A percentile compares a stretch with the other conserved stretches of the same genome.
Conservation (phyloP, 1,139 yeast genomes). For the Nakaseomyces delphensis region DNA sequence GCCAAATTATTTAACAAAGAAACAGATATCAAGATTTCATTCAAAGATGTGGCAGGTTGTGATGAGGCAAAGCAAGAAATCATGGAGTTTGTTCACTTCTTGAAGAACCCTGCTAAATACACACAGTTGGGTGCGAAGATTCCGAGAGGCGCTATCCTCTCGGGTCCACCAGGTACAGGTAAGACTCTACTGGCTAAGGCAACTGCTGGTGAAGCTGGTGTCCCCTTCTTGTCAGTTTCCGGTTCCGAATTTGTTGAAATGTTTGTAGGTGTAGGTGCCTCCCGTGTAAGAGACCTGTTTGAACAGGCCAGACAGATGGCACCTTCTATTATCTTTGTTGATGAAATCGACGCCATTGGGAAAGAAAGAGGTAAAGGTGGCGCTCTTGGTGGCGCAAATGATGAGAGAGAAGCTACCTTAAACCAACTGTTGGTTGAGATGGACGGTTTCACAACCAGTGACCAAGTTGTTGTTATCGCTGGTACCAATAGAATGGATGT, state of each 20-base stretch:
- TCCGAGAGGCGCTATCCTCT: constrained; percentile 74
- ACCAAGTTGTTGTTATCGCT: constrained; percentile 72
- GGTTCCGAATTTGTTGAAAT: constrained; percentile 76
- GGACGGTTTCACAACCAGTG: constrained; percentile 72
- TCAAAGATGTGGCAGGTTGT: constrained; percentile 77
- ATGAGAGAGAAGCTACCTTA: constrained; percentile 72
- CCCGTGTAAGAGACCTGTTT: constrained; percentile 72
- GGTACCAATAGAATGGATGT: constrained; percentile 81
- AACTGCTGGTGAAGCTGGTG: constrained; percentile 81
- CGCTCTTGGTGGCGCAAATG: constrained; percentile 57
- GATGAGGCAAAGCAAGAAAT: constrained; percentile 78
- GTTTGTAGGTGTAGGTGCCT: constrained; percentile 82
- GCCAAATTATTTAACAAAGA: constrained; percentile 67
- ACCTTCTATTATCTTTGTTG: constrained; percentile 71
- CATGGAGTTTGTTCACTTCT: constrained; percentile 74
- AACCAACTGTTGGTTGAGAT: constrained; percentile 74
- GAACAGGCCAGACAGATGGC: constrained; percentile 74
- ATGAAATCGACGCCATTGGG: constrained; percentile 82
- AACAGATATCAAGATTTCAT: constrained; percentile 60
- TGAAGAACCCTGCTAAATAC: constrained; percentile 65
- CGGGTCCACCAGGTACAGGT: constrained; percentile 88
- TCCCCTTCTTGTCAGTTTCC: constrained; percentile 72
- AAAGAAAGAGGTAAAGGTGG: constrained; percentile 58
- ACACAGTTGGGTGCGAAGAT: constrained; percentile 74
- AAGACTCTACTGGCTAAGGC: constrained; percentile 74